Percentiles rank a stretch among this genome's conserved stretches.
These are phyloP conservation scores for Apiotrichum domesticum DNA, from an alignment of 1,284 basidiomycete genomes.

Conservation along the genomic window DNA sequence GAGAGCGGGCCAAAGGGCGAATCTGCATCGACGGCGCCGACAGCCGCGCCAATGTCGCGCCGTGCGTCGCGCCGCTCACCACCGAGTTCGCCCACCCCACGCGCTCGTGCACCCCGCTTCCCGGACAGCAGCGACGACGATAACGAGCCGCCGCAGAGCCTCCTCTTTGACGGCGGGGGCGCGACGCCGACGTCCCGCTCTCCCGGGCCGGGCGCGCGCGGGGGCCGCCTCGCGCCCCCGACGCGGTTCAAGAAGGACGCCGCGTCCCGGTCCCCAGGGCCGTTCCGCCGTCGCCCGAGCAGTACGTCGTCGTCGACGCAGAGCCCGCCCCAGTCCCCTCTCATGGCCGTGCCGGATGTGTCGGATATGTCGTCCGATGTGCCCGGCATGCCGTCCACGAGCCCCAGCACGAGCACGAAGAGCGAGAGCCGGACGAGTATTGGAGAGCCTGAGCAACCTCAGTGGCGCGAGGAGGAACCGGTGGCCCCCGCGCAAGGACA, in stretches of 20 bases:
- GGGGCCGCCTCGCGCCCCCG: neutral
- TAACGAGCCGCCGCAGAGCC: constrained; percentile 28
- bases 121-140: constrained; percentile 21
- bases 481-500: no score
- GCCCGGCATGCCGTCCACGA: neutral
- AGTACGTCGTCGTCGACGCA: constrained; percentile 5
- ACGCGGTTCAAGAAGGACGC: neutral
- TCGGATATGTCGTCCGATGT: neutral
- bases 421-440: neutral
- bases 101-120: neutral
- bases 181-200: neutral
- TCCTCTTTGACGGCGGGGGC: constrained; percentile 27
- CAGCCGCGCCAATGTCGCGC: neutral
- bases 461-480: neutral
- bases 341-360: neutral
- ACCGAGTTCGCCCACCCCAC: constrained; percentile 16
- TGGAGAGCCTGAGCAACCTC: neutral
- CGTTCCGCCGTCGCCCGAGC: constrained; percentile 13
- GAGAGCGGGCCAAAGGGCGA: neutral
- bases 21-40: neutral
- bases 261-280: constrained; percentile 7
- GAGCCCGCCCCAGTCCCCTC: neutral
- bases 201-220: neutral
- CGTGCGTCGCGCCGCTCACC: constrained; percentile 1
- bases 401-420: neutral